Base-by-base conservation (phyloP, 2,329 filamentous ascomycete genomes). In the Myriosclerotinia duriaeana region DNA sequence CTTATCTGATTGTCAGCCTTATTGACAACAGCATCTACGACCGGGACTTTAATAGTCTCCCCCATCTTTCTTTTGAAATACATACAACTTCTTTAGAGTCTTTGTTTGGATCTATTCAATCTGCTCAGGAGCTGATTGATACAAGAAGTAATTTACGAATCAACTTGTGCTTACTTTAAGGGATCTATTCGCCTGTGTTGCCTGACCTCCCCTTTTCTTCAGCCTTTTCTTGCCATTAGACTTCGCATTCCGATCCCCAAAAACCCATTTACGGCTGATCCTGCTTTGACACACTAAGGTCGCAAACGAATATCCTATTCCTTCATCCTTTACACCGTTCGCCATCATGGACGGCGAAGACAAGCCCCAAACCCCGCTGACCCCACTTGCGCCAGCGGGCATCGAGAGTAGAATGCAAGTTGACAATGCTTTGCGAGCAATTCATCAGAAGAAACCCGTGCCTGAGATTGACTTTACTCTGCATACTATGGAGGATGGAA, bases 401-500 rank as follows among this genome's bases (percentile, higher is more conserved):
- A 67, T 69, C 53, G 71, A 70, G 58, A 70, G 69, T 54, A 72
- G 66, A 55, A 65, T 67, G 55, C 87, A 90, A 79, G 85, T 97
- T 77, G 92, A 97, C 81, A 94, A 92, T 86, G 90, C 92, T 74
- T 89, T 94, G 76, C 92, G 91, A 78, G 95, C 95, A 69, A 93
- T 99, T 76, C 88, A 89, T 78, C 88, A 97, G 75, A 98, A 98
- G 89, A 94, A 91, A 83, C 93, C 94, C 65, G 85, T 96, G 61
- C 95, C 95, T 67, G 94, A 98, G 84, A 98, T 99, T 76, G 95
- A 99, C 83, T 99, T 99, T 79, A 96, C 92, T 66, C 88, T 99
- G 76, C 95, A 99, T 80, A 95, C 91, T 70, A 97, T 98, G 94
- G 95, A 99, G 79, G 95, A 99, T 83, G 92, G 92, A 77, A 89